Base-by-base conservation (phyloP, 2,329 filamentous ascomycete genomes). In the Lachnellula subtilissima region DNA sequence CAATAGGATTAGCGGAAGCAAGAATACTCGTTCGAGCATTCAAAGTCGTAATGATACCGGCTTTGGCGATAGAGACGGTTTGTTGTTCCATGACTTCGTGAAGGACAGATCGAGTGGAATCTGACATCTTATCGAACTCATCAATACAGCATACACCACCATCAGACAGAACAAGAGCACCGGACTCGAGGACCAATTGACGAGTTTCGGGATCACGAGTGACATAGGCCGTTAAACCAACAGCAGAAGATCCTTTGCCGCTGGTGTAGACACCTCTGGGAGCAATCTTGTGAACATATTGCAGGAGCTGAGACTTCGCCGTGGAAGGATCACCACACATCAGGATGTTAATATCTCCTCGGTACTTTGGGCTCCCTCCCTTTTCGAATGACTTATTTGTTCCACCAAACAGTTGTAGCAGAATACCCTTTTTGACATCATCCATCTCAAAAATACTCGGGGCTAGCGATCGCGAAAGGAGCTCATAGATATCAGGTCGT, bases 341-440 rank as follows among this genome's bases (percentile, higher is more conserved):
- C 45, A 99, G 81, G 50, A 99, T 84, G 70, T 99, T 99, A 76
- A 99, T 97, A 72, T 99, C 94, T 60, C 94, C 94, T 76, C 94
- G 85, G 72, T 99, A 99, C 66, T 88, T 92, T 6, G 94, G 94
- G 68, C 89, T 96, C 56, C 92, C 94, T 54, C 94, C 94, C 73
- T 97, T 97, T 57, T 96, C 84, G 72, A 99, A 99, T 0, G 89
- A 90, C 76, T 99, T 99, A 78, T 99, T 99, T 36, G 94, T 96
- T 55, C 94, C 94, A 39, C 94, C 93, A 70, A 99, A 99, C 42
- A 99, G 83, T 69, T 99, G 94, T 4, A 99, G 84, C 11, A 99
- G 78, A 59, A 99, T 97, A 11, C 94, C 94, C 75, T 99, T 99
- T 79, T 99, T 99, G 48, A 97, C 91, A 67, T 99, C 94, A 64